Evolutionary conservation across 257 asterid genomes (phyloP).

Genomic region (Asclepias syriaca): DNA sequence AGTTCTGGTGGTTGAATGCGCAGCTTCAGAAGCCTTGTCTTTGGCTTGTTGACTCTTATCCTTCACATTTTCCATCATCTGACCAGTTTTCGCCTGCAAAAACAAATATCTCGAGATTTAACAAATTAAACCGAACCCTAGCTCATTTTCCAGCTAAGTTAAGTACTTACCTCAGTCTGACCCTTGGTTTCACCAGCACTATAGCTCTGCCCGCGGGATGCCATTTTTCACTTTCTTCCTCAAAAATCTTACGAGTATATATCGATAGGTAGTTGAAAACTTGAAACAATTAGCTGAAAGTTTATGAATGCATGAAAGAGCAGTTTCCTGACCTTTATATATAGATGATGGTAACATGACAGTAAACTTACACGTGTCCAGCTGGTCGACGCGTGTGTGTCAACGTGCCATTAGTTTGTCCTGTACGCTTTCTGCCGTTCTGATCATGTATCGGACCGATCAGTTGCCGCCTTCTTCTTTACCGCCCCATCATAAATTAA

Average conservation of each 20-base stretch:
- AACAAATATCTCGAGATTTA: not conserved
- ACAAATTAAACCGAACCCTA: no score
- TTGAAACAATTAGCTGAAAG: not conserved
- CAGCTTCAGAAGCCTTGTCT: slow-evolving; percentile 29
- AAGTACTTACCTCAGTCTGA: slow-evolving; percentile 46
- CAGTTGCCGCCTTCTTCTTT: not conserved
- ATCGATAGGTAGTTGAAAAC: no score
- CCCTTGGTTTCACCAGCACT: slow-evolving; percentile 86
- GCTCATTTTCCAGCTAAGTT: no score
- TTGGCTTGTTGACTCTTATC: slow-evolving; percentile 47
- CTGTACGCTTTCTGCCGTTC: not conserved
- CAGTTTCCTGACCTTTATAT: not conserved
- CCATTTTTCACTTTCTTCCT: slow-evolving; percentile 26
- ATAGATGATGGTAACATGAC: slow-evolving; percentile 20
- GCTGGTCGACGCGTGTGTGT: slow-evolving; percentile 50
- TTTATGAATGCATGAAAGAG: not conserved
- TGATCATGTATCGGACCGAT: not conserved
- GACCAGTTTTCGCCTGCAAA: slow-evolving; percentile 63
- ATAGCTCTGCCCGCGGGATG: slow-evolving; percentile 54
- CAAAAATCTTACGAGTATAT: not conserved
- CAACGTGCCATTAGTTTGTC: slow-evolving; percentile 27
- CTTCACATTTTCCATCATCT: slow-evolving; percentile 38
- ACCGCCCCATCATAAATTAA: not conserved
- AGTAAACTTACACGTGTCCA: slow-evolving; percentile 43
- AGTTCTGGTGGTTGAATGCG: slow-evolving; percentile 11